phyloP scores from a whole-genome alignment of 2,329 filamentous ascomycete genomes.

The Sordariomycetes sp. region DNA sequence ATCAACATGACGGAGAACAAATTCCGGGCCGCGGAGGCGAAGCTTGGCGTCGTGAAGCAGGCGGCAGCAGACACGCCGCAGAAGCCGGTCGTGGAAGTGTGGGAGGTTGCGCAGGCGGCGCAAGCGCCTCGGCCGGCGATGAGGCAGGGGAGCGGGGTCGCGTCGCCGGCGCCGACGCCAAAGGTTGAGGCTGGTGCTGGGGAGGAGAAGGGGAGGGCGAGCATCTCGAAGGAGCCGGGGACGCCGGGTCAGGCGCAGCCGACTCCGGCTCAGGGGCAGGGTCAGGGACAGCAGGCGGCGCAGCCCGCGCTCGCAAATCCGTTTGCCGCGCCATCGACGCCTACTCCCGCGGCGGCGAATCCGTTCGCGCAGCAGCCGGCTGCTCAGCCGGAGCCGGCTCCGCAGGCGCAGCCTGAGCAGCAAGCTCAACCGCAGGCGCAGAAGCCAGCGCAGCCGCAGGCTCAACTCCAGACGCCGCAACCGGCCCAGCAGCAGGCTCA shows the following conservation, averaged over 20 bases:
- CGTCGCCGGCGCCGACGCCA: neutral
- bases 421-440: conserved; percentile 6
- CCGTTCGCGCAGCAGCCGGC: conserved; percentile 13
- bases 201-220: neutral
- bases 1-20: conserved; percentile 71
- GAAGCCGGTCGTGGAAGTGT: conserved; percentile 74
- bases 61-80: conserved; percentile 79
- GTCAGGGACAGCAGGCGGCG: neutral
- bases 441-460: conserved; percentile 8
- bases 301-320: conserved; percentile 6
- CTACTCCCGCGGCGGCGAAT: conserved; percentile 10
- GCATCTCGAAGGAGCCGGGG: conserved; percentile 3
- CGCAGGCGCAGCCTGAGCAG: conserved; percentile 7
- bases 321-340: conserved; percentile 9
- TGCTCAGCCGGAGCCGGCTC: conserved; percentile 7
- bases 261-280: conserved; percentile 6
- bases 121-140: conserved; percentile 11
- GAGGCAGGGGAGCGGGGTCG: conserved; percentile 2
- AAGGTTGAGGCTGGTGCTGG: neutral
- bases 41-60: conserved; percentile 65
- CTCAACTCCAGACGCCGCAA: conserved; percentile 8
- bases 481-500: conserved; percentile 7
- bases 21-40: conserved; percentile 48
- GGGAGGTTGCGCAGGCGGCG: conserved; percentile 58
- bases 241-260: conserved; percentile 5